Base-by-base conservation (phyloP, 169 alveolate species). In the Eimeria praecox region DNA sequence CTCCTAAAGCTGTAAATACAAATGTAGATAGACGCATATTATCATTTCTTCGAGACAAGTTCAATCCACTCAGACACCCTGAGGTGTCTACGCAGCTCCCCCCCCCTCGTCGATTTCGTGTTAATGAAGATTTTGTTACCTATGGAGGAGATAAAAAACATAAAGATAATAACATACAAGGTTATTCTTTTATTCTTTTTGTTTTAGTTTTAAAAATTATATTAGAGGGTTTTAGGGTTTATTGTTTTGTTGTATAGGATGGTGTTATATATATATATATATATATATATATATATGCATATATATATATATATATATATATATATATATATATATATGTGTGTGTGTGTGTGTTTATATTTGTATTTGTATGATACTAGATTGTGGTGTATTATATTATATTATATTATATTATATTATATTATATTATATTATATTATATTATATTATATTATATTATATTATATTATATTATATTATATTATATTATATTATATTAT, bases 31-130 rank as follows among this genome's bases (percentile, higher is more conserved):
- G 59, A 38, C 87, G 87, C 24, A 75, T 75, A 18, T 56, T 75
- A 49, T 49, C 87, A 49, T 75, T 75, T 40, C 89, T 90, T 33
- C 95, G 95, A 6, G 95, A 90, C 54, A 66, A 82, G 30, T 90
- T 90, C 89, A 90, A 90, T 44, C 95, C 95, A 12, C 89, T 69
- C 16, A 69, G 95, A 3, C 95, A 71, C 59, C 69, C 59, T 24
- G 80, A 62, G 14, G 95, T 90, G 59, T 80, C 95, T 3, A 82
- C 49, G 35, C 54, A 82, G 33, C 56, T 90, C 56, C 95, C 95
- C 18, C 95, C 95, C 33, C 95, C 95, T 27, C 66, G 95, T 6
- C 66, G 95, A 42, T 90, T 90, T 89, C 88, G 95, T 44, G 80
- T 90, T 62, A 90, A 90, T 42, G 95, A 90, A 62, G 73, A 90